Conservation (phyloP, 1,284 basidiomycete species). For the Wolfiporia cocos region DNA sequence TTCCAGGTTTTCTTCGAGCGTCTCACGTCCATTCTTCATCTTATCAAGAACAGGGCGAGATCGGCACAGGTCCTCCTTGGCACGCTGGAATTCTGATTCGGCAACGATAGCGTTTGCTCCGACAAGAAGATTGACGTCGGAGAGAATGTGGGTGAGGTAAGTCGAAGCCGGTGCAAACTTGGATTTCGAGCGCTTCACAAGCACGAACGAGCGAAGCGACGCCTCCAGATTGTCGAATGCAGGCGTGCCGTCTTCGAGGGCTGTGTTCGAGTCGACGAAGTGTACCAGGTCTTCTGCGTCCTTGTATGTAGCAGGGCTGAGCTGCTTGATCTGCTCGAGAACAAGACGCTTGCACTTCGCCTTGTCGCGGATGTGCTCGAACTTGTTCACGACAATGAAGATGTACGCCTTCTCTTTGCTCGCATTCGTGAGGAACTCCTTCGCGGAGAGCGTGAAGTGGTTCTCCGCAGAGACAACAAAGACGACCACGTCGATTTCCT, state of each 20-base stretch:
- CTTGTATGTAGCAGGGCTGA: slow-evolving; percentile 89
- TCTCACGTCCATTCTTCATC: slow-evolving; percentile 72
- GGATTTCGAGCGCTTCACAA: slow-evolving; percentile 91
- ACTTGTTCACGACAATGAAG: slow-evolving; percentile 99
- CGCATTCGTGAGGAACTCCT: slow-evolving; percentile 92
- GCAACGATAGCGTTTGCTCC: slow-evolving; percentile 86
- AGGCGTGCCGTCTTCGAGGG: slow-evolving; percentile 56
- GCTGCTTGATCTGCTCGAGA: slow-evolving; percentile 90
- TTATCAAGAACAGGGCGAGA: slow-evolving; percentile 83
- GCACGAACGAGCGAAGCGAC: slow-evolving; percentile 91
- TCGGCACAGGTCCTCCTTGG: slow-evolving; percentile 64
- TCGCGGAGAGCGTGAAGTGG: slow-evolving; percentile 95
- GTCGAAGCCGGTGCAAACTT: slow-evolving; percentile 96
- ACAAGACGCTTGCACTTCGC: slow-evolving; percentile 87
- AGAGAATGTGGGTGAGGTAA: slow-evolving; percentile 85
- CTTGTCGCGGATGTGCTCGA: slow-evolving; percentile 94
- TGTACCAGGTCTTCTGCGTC: slow-evolving; percentile 94
- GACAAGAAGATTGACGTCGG: slow-evolving; percentile 86
- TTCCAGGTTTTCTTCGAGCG: slow-evolving; percentile 78
- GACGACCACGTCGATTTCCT: slow-evolving; percentile 98
- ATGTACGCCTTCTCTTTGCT: slow-evolving; percentile 97
- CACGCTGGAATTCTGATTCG: slow-evolving; percentile 71
- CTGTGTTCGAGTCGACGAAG: slow-evolving; percentile 90
- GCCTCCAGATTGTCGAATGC: slow-evolving; percentile 88
- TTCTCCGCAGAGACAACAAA: slow-evolving; percentile 99